Base-by-base conservation (phyloP, 2,329 filamentous ascomycete genomes). In the Aspergillus transmontanensis region DNA sequence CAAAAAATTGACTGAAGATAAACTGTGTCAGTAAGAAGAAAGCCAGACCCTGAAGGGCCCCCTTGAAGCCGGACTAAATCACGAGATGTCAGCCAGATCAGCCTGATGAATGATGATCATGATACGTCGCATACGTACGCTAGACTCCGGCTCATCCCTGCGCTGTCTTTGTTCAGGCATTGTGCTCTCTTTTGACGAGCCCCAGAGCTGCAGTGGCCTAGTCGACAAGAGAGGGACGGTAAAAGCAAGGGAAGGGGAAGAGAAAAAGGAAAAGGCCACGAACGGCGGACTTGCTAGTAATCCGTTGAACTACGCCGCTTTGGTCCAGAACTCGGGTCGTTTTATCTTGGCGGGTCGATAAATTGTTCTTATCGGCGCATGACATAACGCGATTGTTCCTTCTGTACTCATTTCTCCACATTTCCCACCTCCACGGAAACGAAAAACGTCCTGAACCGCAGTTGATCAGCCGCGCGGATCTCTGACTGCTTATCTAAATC, bases 11-110 rank as follows among this genome's bases (percentile, higher is more conserved):
- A 68, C 82, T 83, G 64, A 87, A 82, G 45, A 81, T 80, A 67
- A 84, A 86, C 70, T 89, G 87, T 55, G 84, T 80, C 60, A 86
- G 77, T 67, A 88, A 73, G 76, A 89, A 89, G 67, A 89, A 83
- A 71, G 80, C 84, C 53, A 89, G 73, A 65, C 83, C 85, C 75
- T 89, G 86, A 62, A 85, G 71, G 61, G 81, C 74, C 32, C 82
- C 72, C 67, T 77, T 77, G 63, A 81, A 70, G 68, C 74, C 72
- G 64, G 76, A 79, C 81, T 82, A 69, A 56, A 68, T 36, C n/a
- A 55, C 32, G 36, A 56, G 60, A 59, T 45, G 71, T 75, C 63
- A 76, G 70, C 62, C 10, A 39, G 51, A 59, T 23, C n/a, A 5
- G 28, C 26, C 11, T 16, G 32, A 21, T 45, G 7, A 53, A 61